A percentile compares a stretch with the other conserved stretches of the same genome.
Evolutionary conservation across 2,329 filamentous ascomycete species (phyloP).

Genomic region (Fusarium oligoseptatum): DNA sequence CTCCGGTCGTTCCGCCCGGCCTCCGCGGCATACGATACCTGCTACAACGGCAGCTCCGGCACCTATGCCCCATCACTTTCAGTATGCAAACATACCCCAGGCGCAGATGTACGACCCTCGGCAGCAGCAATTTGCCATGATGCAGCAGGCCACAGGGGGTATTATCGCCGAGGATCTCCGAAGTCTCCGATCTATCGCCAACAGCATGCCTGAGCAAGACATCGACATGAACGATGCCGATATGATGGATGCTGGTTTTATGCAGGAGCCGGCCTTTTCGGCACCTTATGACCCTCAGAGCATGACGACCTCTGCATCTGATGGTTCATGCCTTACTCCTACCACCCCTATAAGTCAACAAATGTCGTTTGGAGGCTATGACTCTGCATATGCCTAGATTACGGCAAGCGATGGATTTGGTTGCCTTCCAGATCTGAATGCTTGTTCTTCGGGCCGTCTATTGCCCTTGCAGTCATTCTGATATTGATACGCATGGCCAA

Average conservation of each 20-base stretch:
- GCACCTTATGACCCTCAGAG: conserved; percentile 38
- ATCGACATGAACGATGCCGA: conserved; percentile 54
- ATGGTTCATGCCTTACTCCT: conserved; percentile 40
- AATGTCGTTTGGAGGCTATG: conserved; percentile 29
- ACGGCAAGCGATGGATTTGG: background rate
- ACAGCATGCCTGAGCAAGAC: conserved; percentile 48
- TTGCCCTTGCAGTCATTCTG: background rate
- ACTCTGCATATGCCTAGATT: conserved; percentile 24
- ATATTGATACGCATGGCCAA: background rate
- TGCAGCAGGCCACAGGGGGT: conserved; percentile 46
- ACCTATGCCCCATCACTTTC: conserved; percentile 41
- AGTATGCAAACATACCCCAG: conserved; percentile 38
- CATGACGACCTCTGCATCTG: conserved; percentile 40
- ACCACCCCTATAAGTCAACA: conserved; percentile 35
- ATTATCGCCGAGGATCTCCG: conserved; percentile 56
- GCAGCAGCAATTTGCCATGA: conserved; percentile 49
- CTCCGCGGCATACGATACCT: conserved; percentile 43
- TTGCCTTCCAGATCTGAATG: background rate
- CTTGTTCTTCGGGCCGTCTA: background rate
- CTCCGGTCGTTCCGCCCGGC: conserved; percentile 49
- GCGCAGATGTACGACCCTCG: conserved; percentile 47
- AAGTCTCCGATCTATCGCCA: conserved; percentile 51
- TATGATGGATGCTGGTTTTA: conserved; percentile 48
- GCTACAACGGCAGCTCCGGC: conserved; percentile 27
- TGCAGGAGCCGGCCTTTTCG: conserved; percentile 39